phyloP scores from a whole-genome alignment of 177 flowering plant species.

The Vitis hybrid region DNA sequence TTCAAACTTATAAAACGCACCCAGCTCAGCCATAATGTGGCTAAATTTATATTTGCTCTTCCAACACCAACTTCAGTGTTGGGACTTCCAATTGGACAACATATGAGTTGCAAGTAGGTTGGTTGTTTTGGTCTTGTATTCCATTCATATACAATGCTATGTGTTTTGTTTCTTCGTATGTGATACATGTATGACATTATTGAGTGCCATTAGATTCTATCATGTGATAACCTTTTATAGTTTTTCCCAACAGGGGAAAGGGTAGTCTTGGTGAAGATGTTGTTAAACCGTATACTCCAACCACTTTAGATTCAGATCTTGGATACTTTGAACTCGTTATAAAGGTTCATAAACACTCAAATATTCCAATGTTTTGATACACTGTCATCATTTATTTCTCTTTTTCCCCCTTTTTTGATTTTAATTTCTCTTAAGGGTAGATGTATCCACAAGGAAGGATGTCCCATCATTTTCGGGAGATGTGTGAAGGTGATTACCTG shows the following conservation, averaged over 20 bases:
- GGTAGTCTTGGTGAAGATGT: slow-evolving; percentile 76
- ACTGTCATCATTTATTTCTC: background rate
- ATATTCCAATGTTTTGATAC: background rate
- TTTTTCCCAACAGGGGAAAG: slow-evolving; percentile 53
- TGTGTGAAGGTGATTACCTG: slow-evolving; percentile 77
- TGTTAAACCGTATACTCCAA: slow-evolving; percentile 81
- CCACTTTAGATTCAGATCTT: slow-evolving; percentile 80
- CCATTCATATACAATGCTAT: background rate
- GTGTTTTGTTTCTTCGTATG: background rate
- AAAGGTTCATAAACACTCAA: slow-evolving; percentile 42
- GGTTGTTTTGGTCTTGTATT: background rate
- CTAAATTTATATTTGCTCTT: slow-evolving; percentile 72
- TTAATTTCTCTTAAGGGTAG: slow-evolving; percentile 22
- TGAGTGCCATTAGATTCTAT: too few species aligned
- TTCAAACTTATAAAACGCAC: slow-evolving; percentile 61
- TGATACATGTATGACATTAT: background rate
- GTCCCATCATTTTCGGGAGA: slow-evolving; percentile 88
- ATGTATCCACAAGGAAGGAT: slow-evolving; percentile 96
- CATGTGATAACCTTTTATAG: too few species aligned
- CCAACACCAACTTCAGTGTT: slow-evolving; percentile 69
- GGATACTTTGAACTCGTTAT: slow-evolving; percentile 87
- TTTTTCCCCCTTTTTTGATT: slow-evolving; percentile 1
- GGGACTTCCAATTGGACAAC: slow-evolving; percentile 93
- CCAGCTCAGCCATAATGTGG: slow-evolving; percentile 85
- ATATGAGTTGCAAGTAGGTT: slow-evolving; percentile 75